Conservation (phyloP, 306 rosid species). For the Vigna angularis region DNA sequence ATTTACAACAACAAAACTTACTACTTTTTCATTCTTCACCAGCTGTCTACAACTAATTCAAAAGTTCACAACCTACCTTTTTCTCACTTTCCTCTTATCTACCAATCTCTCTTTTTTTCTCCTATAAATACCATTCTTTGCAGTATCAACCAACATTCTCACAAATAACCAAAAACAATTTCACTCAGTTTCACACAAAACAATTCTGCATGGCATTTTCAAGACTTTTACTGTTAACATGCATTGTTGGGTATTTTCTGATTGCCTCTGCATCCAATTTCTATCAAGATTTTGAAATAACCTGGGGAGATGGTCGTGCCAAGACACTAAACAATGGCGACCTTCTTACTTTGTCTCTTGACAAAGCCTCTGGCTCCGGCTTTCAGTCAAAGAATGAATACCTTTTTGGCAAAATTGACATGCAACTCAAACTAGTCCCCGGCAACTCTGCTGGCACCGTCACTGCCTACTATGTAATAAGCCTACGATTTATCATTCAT, state of each 20-base stretch:
- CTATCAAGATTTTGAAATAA: constrained; percentile 40
- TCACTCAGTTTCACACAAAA: background rate
- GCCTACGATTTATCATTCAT: background rate
- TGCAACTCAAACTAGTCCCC: constrained; percentile 51
- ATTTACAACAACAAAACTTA: background rate
- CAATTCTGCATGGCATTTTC: constrained; percentile 21
- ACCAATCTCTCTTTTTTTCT: background rate
- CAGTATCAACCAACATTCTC: background rate
- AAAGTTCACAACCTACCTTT: constrained; percentile 8
- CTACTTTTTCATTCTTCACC: background rate
- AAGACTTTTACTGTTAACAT: background rate
- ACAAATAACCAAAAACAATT: background rate
- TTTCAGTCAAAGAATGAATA: constrained; percentile 61
- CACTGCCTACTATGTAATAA: constrained; percentile 63
- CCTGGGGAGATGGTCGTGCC: constrained; percentile 47
- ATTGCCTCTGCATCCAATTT: constrained; percentile 26
- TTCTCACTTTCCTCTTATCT: background rate
- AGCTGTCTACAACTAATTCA: constrained; percentile 14
- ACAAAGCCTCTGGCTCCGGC: constrained; percentile 68
- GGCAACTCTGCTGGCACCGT: constrained; percentile 58
- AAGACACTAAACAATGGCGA: constrained; percentile 44
- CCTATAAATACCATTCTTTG: constrained; percentile 29
- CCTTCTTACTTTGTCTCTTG: constrained; percentile 55
- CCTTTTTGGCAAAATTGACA: constrained; percentile 50
- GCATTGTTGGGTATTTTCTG: background rate